Evolutionary conservation across 1,139 yeast genomes (phyloP), one percentile per base, ranked within the genome.

Genomic region (Geotrichum klebahnii): DNA sequence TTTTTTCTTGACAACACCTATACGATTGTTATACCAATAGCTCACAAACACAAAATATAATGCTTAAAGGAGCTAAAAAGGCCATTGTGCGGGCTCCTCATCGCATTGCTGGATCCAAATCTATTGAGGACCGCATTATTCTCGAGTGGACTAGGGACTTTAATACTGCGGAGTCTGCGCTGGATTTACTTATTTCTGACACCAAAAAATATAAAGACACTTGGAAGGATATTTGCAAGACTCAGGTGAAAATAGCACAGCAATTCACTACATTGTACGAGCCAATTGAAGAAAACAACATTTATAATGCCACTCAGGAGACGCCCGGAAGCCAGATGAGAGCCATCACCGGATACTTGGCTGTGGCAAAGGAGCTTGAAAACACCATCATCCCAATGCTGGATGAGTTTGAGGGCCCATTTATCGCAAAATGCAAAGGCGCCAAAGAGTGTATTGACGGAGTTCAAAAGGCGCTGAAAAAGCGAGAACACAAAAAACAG

Each of bases 141-240:
- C 61, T 67, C 9, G 76, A 74, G 44, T 78, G 78, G 69, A 65
- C 74, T 45, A 71, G 73, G 53, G 81, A 78, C 54, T 61, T 78
- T 52, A 67, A 70, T 44, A 66, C 71, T 24, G 69, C 79, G 1
- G 67, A 73, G 17, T 67, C 66, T 46, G 82, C 79, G 1, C 60
- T 79, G 46, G 70, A 71, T 45, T 73, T 69, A 55, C 59, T 77
- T 24, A 56, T 59, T 5, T 56, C 63, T 19, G 79, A 76, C 52
- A 62, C 71, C 34, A 65, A 66, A 46, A 60, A 63, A 28, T 59
- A 72, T 29, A 64, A 69, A 22, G 60, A 61, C 20, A 66, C 71
- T 50, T 72, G 80, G 74, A 72, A 73, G 23, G 62, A 63, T 16
- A 54, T 74, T 34, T 67, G 77, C 55, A 62, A 68, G 35, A 34